Percentiles rank a stretch among this genome's conserved stretches.
Evolutionary conservation across 2,329 filamentous ascomycete species (phyloP).

Genomic region (Bipolaris bicolor): DNA sequence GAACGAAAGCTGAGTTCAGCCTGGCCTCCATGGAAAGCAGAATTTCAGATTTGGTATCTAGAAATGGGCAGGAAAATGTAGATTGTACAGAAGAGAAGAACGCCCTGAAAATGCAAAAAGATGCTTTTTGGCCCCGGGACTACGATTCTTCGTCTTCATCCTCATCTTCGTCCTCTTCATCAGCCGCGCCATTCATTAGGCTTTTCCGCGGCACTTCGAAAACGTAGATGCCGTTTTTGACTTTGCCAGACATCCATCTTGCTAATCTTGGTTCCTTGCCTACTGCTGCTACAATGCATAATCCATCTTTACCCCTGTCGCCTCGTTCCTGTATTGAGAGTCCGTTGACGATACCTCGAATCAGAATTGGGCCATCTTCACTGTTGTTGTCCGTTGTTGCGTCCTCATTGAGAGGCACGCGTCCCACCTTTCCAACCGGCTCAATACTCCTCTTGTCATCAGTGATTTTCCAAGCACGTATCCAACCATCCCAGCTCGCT

Average conservation of each 20-base stretch:
- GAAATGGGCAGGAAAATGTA: slow-evolving; percentile 2
- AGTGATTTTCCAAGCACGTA: slow-evolving; percentile 84
- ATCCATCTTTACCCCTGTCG: slow-evolving; percentile 71
- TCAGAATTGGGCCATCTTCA: slow-evolving; percentile 38
- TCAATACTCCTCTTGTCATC: slow-evolving; percentile 76
- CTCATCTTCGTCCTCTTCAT: slow-evolving; percentile 13
- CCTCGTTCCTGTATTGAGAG: slow-evolving; percentile 87
- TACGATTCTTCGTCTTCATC: slow-evolving; percentile 10
- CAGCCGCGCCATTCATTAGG: slow-evolving; percentile 25
- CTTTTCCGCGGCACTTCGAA: slow-evolving; percentile 72
- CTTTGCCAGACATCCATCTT: slow-evolving; percentile 73
- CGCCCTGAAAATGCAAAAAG: slow-evolving; percentile 19
- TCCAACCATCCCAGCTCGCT: slow-evolving; percentile 91
- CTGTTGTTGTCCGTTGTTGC: slow-evolving; percentile 15
- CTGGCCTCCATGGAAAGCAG: background rate
- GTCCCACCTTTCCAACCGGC: slow-evolving; percentile 69
- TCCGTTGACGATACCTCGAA: slow-evolving; percentile 85
- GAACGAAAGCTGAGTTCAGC: background rate
- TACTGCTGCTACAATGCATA: slow-evolving; percentile 85
- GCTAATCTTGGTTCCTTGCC: slow-evolving; percentile 87
- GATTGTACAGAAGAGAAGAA: slow-evolving; percentile 1
- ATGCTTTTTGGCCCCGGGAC: slow-evolving; percentile 4
- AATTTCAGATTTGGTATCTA: slow-evolving; percentile 30
- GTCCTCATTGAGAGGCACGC: slow-evolving; percentile 29
- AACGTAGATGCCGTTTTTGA: slow-evolving; percentile 82